Conservation (phyloP, 371 early-diverging fungal genomes). For the Batkoa obscura region DNA sequence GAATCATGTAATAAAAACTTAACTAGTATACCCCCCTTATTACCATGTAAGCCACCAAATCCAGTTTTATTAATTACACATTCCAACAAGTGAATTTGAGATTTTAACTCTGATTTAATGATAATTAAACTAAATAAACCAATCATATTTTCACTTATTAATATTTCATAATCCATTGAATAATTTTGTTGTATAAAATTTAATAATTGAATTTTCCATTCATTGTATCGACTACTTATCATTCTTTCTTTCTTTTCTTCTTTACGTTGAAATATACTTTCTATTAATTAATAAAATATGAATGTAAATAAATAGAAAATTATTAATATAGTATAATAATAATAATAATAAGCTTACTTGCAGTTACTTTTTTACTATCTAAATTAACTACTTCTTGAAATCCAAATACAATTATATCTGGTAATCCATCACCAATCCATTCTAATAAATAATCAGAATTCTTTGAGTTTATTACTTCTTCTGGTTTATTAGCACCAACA, state of each 20-base stretch:
- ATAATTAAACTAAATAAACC: slow-evolving; percentile 63
- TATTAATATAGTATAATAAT: neutral
- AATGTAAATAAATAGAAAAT: slow-evolving; percentile 42
- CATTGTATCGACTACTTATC: slow-evolving; percentile 29
- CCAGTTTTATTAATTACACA: slow-evolving; percentile 59
- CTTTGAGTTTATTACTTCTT: slow-evolving; percentile 19
- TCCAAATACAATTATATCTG: slow-evolving; percentile 65
- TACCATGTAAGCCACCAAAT: slow-evolving; percentile 64
- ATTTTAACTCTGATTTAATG: slow-evolving; percentile 20
- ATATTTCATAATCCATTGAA: slow-evolving; percentile 27
- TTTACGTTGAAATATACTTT: too few species aligned
- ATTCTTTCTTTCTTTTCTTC: slow-evolving; percentile 33
- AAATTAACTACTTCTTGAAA: slow-evolving; percentile 80
- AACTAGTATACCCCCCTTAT: slow-evolving; percentile 78
- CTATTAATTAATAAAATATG: too few species aligned
- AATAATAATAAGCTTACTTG: slow-evolving; percentile 20
- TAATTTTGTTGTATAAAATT: slow-evolving; percentile 22
- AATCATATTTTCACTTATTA: slow-evolving; percentile 50
- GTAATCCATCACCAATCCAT: slow-evolving; percentile 24
- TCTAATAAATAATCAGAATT: slow-evolving; percentile 17
- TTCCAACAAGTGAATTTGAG: slow-evolving; percentile 15
- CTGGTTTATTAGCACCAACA: slow-evolving; percentile 50
- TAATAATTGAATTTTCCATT: slow-evolving; percentile 50
- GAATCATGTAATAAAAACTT: slow-evolving; percentile 53
- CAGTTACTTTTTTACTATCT: slow-evolving; percentile 48